Percentiles rank a stretch among this genome's conserved stretches.
phyloP scores from a whole-genome alignment of 768 basidiomycete genomes.

The Phanerochaete sordida region DNA sequence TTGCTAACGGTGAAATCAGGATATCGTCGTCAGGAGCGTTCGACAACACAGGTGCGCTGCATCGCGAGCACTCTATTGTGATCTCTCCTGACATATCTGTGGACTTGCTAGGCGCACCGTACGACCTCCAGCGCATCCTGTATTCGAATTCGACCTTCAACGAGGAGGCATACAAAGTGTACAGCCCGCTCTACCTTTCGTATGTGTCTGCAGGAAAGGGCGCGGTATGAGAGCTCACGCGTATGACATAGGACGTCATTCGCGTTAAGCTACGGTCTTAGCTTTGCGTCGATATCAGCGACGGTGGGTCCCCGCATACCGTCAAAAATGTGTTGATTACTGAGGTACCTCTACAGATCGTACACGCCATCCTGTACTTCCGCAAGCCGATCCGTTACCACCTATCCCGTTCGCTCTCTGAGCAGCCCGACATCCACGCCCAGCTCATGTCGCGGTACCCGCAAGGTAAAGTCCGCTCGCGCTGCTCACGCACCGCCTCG shows the following conservation, averaged over 20 bases:
- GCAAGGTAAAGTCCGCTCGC: conserved; percentile 12
- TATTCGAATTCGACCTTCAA: conserved; percentile 33
- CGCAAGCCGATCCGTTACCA: conserved; percentile 38
- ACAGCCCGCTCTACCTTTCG: conserved; percentile 43
- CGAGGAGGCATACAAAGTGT: conserved; percentile 33
- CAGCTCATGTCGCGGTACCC: conserved; percentile 36
- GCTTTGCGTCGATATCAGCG: conserved; percentile 45
- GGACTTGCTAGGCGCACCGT: conserved; percentile 18
- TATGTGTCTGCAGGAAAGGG: conserved; percentile 18
- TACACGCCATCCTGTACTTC: conserved; percentile 42
- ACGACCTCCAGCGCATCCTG: conserved; percentile 38
- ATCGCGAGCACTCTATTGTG: background rate
- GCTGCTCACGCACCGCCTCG: background rate
- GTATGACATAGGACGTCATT: conserved; percentile 27
- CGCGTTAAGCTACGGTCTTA: conserved; percentile 37
- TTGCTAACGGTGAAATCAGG: background rate
- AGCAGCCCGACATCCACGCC: conserved; percentile 49
- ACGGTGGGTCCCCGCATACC: conserved; percentile 19
- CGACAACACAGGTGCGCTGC: conserved; percentile 32
- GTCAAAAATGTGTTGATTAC: background rate
- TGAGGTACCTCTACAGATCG: conserved; percentile 19
- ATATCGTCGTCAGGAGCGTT: conserved; percentile 28
- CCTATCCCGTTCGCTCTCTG: conserved; percentile 36
- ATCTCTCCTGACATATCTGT: background rate
- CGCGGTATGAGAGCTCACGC: conserved; percentile 31